phyloP scores from a whole-genome alignment of 78 protist genomes.

The Anaeramoeba ignava region DNA sequence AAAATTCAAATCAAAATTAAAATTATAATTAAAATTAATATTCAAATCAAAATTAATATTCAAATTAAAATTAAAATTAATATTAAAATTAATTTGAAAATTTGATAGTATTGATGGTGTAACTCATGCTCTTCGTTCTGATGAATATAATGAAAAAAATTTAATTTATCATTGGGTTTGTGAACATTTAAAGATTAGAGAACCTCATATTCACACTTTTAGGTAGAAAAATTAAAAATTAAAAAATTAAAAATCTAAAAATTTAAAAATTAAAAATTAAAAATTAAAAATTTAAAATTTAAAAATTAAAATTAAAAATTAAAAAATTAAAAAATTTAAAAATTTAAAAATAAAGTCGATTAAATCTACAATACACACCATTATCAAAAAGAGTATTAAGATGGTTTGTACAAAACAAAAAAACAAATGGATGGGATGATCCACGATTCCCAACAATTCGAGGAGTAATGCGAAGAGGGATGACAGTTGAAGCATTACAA shows the following conservation, averaged over 20 bases:
- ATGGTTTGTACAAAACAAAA: slow-evolving; percentile 65
- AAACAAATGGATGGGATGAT: slow-evolving; percentile 91
- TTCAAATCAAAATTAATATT: too few relatives aligned
- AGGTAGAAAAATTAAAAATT: background rate
- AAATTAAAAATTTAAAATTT: too few relatives aligned
- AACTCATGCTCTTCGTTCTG: slow-evolving; percentile 86
- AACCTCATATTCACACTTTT: slow-evolving; percentile 14
- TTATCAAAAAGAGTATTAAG: slow-evolving; percentile 83
- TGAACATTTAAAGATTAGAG: slow-evolving; percentile 48
- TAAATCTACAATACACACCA: slow-evolving; percentile 70
- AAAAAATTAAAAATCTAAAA: background rate
- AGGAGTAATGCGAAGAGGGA: slow-evolving; percentile 86
- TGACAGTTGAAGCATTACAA: slow-evolving; percentile 66
- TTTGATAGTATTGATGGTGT: slow-evolving; percentile 86
- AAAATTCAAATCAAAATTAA: too few relatives aligned
- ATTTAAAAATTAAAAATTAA: too few relatives aligned
- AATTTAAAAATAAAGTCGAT: slow-evolving; percentile 27
- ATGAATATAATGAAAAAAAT: slow-evolving; percentile 88
- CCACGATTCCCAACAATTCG: slow-evolving; percentile 95
- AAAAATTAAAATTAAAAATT: too few relatives aligned
- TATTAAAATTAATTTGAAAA: too few relatives aligned
- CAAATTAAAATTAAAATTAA: too few relatives aligned
- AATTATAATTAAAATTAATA: too few relatives aligned
- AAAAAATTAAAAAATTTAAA: too few relatives aligned
- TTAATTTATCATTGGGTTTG: slow-evolving; percentile 66